Evolutionary conservation across 208 protist genomes (phyloP), one percentile per base, ranked within the genome.

Genomic region (Balamuthia mandrillaris): DNA sequence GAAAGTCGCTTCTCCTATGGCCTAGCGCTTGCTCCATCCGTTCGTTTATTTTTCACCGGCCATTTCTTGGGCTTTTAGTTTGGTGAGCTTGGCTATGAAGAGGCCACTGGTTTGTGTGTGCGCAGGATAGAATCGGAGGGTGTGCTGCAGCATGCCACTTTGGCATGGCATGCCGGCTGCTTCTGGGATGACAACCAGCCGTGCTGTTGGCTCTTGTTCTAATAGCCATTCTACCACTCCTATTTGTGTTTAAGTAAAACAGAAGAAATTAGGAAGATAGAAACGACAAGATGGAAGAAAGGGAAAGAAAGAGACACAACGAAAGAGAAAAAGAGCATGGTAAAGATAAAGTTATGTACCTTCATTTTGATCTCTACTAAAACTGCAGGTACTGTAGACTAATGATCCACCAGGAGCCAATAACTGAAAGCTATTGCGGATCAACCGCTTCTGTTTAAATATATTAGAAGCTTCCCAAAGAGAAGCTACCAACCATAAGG

Each of bases 311-410:
- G 10, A 16, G 39, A 61, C 45, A 0, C 24, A 27, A 3, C 3
- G 29, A 24, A 12, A 24, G 1, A 6, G 29, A 12, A 10, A 10
- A 18, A 60, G 39, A 16, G 31, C 29, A 1, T 1, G 10, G 2
- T n/a, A n/a, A n/a, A n/a, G n/a, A n/a, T n/a, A n/a, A n/a, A n/a
- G n/a, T n/a, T n/a, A n/a, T n/a, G 81, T 58, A 85, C 70, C 21
- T 87, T 91, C 88, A 87, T 91, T 91, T 49, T 91, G 84, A 27
- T 86, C 83, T 27, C 51, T 70, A 39, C 63, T 77, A 44, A 91
- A 90, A 35, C 83, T 88, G 68, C 88, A 91, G 10, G 88, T 91
- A 70, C 87, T 87, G 47, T 91, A 91, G 7, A 91, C 84, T 10
- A 91, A 42, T 51, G 7, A 27, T 35, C 88, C 88, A 49, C 83